phyloP scores from a whole-genome alignment of 129 eudicot species.

The Pittosporum tobira region DNA sequence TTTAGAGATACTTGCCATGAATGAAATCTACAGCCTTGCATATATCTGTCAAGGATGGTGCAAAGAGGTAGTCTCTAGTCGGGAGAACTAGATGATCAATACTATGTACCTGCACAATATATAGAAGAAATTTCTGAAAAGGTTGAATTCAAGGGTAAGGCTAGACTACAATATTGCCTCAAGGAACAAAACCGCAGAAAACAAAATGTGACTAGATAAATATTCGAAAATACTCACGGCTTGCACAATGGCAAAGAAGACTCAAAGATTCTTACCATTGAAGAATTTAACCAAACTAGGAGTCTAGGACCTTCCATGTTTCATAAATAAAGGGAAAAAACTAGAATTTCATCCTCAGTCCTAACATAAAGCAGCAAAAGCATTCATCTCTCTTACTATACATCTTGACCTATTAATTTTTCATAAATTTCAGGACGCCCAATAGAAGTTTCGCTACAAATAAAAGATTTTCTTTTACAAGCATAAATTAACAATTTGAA shows the following conservation, averaged over 20 bases:
- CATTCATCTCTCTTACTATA: too few species aligned
- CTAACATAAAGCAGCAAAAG: too few species aligned
- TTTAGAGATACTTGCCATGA: slow-evolving; percentile 32
- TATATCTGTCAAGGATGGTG: slow-evolving; percentile 58
- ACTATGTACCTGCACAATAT: slow-evolving; percentile 30
- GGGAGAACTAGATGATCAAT: slow-evolving; percentile 73
- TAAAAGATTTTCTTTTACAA: too few species aligned
- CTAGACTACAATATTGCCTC: too few species aligned
- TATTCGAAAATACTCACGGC: neutral
- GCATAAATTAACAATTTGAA: too few species aligned
- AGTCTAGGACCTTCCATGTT: too few species aligned
- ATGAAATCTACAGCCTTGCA: slow-evolving; percentile 62
- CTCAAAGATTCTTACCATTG: neutral
- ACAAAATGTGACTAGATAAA: neutral
- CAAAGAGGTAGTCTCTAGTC: slow-evolving; percentile 74
- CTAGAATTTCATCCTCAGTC: too few species aligned
- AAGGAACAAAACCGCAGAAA: neutral
- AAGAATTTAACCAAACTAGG: neutral
- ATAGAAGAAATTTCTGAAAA: neutral
- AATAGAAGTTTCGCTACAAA: too few species aligned
- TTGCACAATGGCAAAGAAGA: too few species aligned
- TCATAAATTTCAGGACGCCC: too few species aligned
- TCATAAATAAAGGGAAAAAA: too few species aligned
- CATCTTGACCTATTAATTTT: too few species aligned
- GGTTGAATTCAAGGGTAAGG: neutral